Conservation (phyloP, 345 rosid species). For the Trapa bicornis region DNA sequence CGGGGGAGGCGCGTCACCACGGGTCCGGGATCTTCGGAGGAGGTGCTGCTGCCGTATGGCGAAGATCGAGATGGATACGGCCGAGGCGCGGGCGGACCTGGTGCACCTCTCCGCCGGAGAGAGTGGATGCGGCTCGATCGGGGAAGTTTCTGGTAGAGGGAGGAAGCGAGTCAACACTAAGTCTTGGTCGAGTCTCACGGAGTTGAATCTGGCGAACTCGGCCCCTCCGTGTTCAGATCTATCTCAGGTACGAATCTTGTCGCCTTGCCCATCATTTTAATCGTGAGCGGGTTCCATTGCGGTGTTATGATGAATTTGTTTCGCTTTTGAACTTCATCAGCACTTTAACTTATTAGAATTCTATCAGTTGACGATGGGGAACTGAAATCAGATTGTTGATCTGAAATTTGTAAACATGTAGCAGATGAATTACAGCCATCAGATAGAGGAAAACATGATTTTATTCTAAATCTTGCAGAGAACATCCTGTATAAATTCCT, state of each 20-base stretch:
- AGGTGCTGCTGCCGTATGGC: conserved; percentile 29
- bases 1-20: background rate
- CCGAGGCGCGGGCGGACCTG: conserved; percentile 7
- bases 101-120: conserved; percentile 45
- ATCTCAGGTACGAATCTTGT: background rate
- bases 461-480: too few species aligned
- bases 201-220: conserved; percentile 23
- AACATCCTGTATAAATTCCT: background rate
- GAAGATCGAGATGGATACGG: conserved; percentile 11
- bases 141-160: conserved; percentile 16
- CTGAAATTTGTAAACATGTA: too few species aligned
- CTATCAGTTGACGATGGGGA: background rate
- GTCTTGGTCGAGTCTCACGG: conserved; percentile 25
- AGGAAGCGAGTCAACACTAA: conserved; percentile 54
- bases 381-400: too few species aligned
- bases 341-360: background rate
- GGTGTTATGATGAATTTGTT: background rate
- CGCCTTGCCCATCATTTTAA: background rate
- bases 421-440: too few species aligned
- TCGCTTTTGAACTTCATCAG: background rate
- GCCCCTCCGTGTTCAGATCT: conserved; percentile 22
- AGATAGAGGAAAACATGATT: too few species aligned
- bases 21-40: conserved; percentile 16
- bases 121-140: conserved; percentile 28
- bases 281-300: background rate